A percentile compares a stretch with the other conserved stretches of the same genome.
phyloP scores from a whole-genome alignment of 331 rosid species.

The Phaseolus coccineus region DNA sequence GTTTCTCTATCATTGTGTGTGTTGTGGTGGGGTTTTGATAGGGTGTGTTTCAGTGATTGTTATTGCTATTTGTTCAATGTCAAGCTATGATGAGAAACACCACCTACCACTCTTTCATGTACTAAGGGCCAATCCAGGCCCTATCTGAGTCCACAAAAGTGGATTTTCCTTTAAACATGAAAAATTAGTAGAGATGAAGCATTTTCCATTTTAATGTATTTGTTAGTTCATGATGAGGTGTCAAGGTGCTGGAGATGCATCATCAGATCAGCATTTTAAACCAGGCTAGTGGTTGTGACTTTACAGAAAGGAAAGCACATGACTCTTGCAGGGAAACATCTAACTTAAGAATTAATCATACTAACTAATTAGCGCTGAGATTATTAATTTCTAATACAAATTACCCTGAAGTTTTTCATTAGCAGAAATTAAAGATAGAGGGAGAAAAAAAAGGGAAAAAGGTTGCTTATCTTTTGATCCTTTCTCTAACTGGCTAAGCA shows the following conservation, averaged over 20 bases:
- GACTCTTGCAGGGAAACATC: constrained; percentile 26
- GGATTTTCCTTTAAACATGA: background rate
- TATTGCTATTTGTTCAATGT: constrained; percentile 23
- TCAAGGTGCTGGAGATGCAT: background rate
- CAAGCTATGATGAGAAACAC: constrained; percentile 22
- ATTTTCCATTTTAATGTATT: constrained; percentile 21
- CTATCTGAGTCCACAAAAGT: background rate
- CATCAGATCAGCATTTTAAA: constrained; percentile 14
- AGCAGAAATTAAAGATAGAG: background rate
- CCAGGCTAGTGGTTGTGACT: constrained; percentile 1
- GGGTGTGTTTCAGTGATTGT: constrained; percentile 15
- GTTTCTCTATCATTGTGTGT: background rate
- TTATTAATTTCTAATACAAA: constrained; percentile 1
- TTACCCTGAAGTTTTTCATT: background rate
- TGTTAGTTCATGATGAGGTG: background rate
- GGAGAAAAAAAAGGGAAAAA: constrained; percentile 6
- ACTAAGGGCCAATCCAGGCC: background rate
- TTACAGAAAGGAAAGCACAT: constrained; percentile 19
- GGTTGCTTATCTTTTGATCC: constrained; percentile 25
- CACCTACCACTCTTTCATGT: constrained; percentile 11
- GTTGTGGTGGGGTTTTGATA: constrained; percentile 35
- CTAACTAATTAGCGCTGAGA: constrained; percentile 22
- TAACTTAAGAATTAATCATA: background rate
- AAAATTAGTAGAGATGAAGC: background rate
- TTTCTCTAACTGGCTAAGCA: constrained; percentile 38